These are phyloP conservation scores for Rhizomucor miehei DNA, from an alignment of 371 early-diverging fungal species.

Conservation along the genomic window DNA sequence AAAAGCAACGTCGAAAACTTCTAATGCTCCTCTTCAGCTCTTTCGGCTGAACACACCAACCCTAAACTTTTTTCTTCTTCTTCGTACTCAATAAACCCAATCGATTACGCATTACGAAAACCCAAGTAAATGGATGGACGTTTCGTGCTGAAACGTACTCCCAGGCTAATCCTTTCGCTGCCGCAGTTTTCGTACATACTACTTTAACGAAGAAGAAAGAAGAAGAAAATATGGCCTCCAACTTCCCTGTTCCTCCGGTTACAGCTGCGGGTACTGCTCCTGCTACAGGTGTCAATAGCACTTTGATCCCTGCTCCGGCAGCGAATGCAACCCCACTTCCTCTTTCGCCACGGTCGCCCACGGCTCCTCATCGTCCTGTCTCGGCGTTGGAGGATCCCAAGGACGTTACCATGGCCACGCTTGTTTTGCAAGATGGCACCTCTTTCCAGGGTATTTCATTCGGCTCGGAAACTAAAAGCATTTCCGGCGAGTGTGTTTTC, in stretches of 20 bases:
- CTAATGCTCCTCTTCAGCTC: no score
- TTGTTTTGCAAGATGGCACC: constrained; percentile 85
- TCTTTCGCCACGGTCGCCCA: constrained; percentile 41
- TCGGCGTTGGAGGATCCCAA: constrained; percentile 50
- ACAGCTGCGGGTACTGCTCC: constrained; percentile 34
- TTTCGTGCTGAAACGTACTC: no score
- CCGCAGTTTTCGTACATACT: no score
- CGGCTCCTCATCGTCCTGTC: constrained; percentile 54
- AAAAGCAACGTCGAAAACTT: no score
- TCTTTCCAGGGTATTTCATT: constrained; percentile 90
- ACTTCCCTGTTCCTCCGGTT: constrained; percentile 39
- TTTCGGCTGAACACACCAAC: no score
- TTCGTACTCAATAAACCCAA: no score
- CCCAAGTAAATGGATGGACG: no score
- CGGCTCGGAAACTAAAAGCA: constrained; percentile 82
- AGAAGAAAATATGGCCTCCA: constrained; percentile 32
- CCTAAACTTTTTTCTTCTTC: no score
- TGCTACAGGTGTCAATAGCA: constrained; percentile 19
- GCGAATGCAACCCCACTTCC: constrained; percentile 38
- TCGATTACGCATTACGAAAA: no score
- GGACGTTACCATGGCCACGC: constrained; percentile 56
- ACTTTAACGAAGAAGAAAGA: no score
- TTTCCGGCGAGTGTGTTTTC: constrained; percentile 92
- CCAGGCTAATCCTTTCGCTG: no score
- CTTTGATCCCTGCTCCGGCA: constrained; percentile 38